Base-by-base conservation (phyloP, 129 eudicot species). In the Oenanthe sinensis region DNA sequence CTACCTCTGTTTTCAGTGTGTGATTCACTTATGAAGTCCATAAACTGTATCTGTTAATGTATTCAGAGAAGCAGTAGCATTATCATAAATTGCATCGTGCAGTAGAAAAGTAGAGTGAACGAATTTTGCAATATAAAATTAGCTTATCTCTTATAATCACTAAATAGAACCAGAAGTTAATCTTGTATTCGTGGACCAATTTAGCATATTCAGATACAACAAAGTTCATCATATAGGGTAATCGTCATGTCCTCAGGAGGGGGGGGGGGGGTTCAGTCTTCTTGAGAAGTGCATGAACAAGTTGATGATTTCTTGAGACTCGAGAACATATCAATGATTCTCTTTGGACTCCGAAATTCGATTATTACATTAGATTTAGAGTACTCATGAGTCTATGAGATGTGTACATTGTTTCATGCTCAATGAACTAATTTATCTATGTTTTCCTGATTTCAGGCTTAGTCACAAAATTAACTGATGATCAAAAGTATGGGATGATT, bases 401-500 rank as follows among this genome's bases (percentile, higher is more conserved):
- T 20, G 19, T 11, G 6, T 6, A 30, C 46, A 49, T 36, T 48
- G 26, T 50, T 69, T 69, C 50, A 72, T 72, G 58, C 77, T 58
- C 16, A 33, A 46, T 16, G 75, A 20, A 78, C 71, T 78, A 65
- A 79, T 39, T 47, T 50, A 36, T 48, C 6, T 15, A 24, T 77
- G 75, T 8, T 78, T 82, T 45, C 77, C 30, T 33, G 58, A 65
- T 81, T 63, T 67, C 89, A 96, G 99, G 99, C 36, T 79, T 96
- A 77, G 99, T 96, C 33, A 96, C 99, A 10, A 96, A 96, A 77
- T 80, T 96, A 83, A 92, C 97, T 13, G 99, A 96, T 85, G 99
- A 96, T 84, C 91, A 96, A 84, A 96, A 92, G 71, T 96, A 92
- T 84, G 99, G 97, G 54, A 96, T 96, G 99, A 96, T 96, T 76